Conservation (phyloP, 192 early-diverging fungal genomes). For the Coemansia sp. region DNA sequence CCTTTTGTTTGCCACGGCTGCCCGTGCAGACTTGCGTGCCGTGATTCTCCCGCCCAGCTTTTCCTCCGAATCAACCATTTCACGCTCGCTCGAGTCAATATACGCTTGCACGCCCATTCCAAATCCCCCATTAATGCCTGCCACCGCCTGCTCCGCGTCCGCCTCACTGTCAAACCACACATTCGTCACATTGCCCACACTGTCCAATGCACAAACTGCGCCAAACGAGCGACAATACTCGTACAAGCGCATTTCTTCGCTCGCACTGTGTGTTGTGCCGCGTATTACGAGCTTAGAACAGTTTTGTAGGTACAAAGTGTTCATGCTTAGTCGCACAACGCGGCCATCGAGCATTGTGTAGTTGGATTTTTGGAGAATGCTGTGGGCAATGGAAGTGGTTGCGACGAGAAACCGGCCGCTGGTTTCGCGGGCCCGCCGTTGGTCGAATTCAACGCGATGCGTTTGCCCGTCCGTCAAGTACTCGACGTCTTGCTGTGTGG, state of each 20-base stretch:
- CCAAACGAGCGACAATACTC: slow-evolving; percentile 23
- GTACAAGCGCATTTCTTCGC: slow-evolving; percentile 15
- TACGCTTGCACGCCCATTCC: slow-evolving; percentile 2
- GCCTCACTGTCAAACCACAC: slow-evolving; percentile 21
- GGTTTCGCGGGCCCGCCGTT: neutral
- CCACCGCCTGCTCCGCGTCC: neutral
- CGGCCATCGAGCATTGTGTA: slow-evolving; percentile 11
- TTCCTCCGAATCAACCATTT: slow-evolving; percentile 6
- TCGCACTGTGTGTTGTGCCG: neutral
- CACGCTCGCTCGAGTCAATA: neutral
- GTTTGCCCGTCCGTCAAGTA: slow-evolving; percentile 1
- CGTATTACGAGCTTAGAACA: slow-evolving; percentile 15
- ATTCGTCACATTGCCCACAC: neutral
- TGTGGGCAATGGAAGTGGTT: slow-evolving; percentile 6
- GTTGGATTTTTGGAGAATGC: slow-evolving; percentile 16
- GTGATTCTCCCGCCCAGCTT: neutral
- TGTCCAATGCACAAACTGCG: slow-evolving; percentile 14
- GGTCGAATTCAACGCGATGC: slow-evolving; percentile 8
- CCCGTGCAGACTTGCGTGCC: neutral
- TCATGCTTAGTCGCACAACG: slow-evolving; percentile 17
- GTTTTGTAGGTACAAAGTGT: slow-evolving; percentile 2
- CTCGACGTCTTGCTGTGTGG: slow-evolving; percentile 9
- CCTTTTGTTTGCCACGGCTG: neutral
- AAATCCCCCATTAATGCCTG: neutral
- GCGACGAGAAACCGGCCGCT: slow-evolving; percentile 9